Conservation (phyloP, 495 filamentous ascomycete genomes). For the Penicillium bovifimosum region DNA sequence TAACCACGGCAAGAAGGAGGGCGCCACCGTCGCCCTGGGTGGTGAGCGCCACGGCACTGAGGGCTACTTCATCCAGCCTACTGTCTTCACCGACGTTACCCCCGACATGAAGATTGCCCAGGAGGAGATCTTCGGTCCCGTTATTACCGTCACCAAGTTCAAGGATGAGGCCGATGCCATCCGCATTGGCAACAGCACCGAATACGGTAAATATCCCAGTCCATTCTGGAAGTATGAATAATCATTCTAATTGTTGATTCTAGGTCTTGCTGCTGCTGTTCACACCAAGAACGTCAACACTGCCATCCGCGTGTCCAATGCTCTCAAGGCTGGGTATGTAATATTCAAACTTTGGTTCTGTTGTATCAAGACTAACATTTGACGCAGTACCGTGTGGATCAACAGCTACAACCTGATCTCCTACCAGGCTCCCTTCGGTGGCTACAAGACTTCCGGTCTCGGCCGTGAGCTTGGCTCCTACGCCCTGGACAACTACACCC, state of each 20-base stretch:
- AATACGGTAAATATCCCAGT: constrained; percentile 47
- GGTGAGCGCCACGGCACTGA: constrained; percentile 83
- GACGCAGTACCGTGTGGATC: constrained; percentile 78
- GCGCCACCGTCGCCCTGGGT: constrained; percentile 79
- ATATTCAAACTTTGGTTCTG: not conserved
- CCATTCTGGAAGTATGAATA: not conserved
- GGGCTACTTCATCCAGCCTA: constrained; percentile 97
- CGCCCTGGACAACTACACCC: constrained; percentile 86
- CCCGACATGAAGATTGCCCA: constrained; percentile 96
- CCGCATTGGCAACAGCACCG: constrained; percentile 72
- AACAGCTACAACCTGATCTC: constrained; percentile 87
- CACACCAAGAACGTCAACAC: constrained; percentile 94
- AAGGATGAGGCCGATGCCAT: constrained; percentile 81
- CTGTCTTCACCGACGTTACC: constrained; percentile 87
- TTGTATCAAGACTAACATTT: constrained; percentile 8
- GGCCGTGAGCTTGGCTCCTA: constrained; percentile 93
- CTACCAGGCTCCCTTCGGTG: constrained; percentile 81
- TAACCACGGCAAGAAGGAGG: constrained; percentile 77
- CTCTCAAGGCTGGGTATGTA: constrained; percentile 63
- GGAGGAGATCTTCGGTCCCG: constrained; percentile 98
- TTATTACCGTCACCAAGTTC: constrained; percentile 92
- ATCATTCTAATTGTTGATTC: constrained; percentile 2
- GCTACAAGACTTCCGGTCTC: constrained; percentile 89
- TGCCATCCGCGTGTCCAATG: constrained; percentile 80
- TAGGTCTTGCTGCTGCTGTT: constrained; percentile 80